phyloP scores from a whole-genome alignment of 768 basidiomycete species.

The Lentinula guzmanii region DNA sequence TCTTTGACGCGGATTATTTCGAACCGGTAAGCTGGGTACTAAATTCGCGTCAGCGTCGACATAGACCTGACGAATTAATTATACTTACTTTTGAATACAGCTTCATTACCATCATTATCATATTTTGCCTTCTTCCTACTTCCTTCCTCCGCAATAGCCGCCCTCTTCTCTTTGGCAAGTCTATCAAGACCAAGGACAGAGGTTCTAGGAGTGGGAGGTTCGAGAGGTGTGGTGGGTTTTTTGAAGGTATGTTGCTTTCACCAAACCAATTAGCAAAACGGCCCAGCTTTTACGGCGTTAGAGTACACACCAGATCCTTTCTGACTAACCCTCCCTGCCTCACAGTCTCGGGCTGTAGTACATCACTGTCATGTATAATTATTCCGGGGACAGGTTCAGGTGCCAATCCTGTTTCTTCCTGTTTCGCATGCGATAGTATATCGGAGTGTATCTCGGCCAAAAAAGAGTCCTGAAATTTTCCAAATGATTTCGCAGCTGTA shows the following conservation, averaged over 20 bases:
- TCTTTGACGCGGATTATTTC: constrained; percentile 58
- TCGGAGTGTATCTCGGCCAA: constrained; percentile 75
- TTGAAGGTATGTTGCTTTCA: constrained; percentile 75
- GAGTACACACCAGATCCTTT: constrained; percentile 43
- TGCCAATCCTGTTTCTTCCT: constrained; percentile 49
- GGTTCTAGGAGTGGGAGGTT: constrained; percentile 70
- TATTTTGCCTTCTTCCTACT: constrained; percentile 64
- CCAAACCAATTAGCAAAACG: neutral
- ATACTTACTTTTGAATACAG: constrained; percentile 81
- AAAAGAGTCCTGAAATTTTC: constrained; percentile 79
- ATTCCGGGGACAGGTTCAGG: constrained; percentile 70
- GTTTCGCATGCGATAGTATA: constrained; percentile 65
- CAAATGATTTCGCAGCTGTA: constrained; percentile 73
- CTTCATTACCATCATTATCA: constrained; percentile 53
- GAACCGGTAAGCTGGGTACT: constrained; percentile 78
- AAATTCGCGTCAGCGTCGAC: neutral
- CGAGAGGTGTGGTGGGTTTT: constrained; percentile 63
- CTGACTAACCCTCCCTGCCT: constrained; percentile 75
- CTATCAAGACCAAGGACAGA: constrained; percentile 86
- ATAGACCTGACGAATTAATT: neutral
- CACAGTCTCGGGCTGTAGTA: constrained; percentile 74
- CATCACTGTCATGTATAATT: constrained; percentile 72
- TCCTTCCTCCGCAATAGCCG: constrained; percentile 40
- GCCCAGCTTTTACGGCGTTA: constrained; percentile 4
- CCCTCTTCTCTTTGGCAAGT: constrained; percentile 84